phyloP scores from a whole-genome alignment of 2,329 filamentous ascomycete species.

The Myriosclerotinia scirpicola region DNA sequence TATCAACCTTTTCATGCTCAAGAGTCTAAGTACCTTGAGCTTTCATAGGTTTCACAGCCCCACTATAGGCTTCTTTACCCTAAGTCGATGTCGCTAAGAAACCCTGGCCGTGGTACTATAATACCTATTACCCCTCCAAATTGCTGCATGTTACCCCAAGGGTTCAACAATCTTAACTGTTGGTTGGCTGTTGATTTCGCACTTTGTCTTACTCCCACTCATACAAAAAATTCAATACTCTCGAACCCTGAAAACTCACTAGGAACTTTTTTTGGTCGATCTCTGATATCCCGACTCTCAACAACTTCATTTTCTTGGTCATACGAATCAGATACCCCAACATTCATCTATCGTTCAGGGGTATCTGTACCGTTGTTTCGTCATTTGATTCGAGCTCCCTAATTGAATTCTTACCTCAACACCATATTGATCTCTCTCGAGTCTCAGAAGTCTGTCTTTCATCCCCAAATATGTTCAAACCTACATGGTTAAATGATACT shows the following conservation, averaged over 20 bases:
- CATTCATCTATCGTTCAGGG: conserved; percentile 1
- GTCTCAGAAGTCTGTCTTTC: neutral
- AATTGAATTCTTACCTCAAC: neutral
- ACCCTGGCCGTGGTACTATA: conserved; percentile 2
- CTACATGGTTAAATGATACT: neutral
- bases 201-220: neutral
- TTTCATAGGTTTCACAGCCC: neutral
- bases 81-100: conserved; percentile 5
- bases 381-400: neutral
- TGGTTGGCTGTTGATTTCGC: neutral
- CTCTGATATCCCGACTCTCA: conserved; percentile 1
- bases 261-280: neutral
- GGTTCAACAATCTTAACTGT: neutral
- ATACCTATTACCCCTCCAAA: conserved; percentile 8
- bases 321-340: neutral
- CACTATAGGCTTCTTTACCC: conserved; percentile 17
- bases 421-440: neutral
- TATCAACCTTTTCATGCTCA: neutral
- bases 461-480: neutral
- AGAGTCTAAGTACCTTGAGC: neutral
- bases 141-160: conserved; percentile 6
- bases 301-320: conserved; percentile 11
- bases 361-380: neutral
- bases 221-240: neutral
- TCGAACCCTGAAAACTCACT: neutral